phyloP scores from a whole-genome alignment of 176 grass and related monocot genomes.

The Canna indica region DNA sequence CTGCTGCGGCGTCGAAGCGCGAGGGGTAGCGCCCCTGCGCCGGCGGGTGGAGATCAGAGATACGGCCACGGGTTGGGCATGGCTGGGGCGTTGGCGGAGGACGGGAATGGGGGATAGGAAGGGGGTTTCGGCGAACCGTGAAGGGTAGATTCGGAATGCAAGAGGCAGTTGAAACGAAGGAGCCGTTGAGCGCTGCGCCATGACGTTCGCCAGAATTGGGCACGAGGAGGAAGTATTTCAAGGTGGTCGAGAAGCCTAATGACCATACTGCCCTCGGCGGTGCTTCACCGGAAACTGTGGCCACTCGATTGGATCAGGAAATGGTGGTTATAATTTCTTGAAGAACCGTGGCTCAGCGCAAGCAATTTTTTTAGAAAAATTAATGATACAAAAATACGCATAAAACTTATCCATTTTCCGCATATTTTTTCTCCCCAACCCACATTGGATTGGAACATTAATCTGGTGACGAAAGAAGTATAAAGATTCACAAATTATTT shows the following conservation, averaged over 20 bases:
- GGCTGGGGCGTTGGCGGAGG: slow-evolving; percentile 21
- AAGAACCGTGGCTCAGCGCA: not conserved
- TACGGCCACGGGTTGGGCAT: not conserved
- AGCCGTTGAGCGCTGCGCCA: slow-evolving; percentile 56
- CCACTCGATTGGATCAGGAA: slow-evolving; percentile 19
- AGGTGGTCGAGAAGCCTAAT: slow-evolving; percentile 13
- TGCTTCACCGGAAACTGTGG: not conserved
- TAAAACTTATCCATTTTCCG: no score
- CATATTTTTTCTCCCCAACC: no score
- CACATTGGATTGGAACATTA: no score
- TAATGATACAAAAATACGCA: no score
- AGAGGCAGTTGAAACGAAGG: slow-evolving; percentile 23
- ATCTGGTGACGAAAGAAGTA: no score
- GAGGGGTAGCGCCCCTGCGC: slow-evolving; percentile 9
- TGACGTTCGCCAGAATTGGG: slow-evolving; percentile 9
- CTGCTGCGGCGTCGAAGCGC: slow-evolving; percentile 14
- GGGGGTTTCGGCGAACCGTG: slow-evolving; percentile 16
- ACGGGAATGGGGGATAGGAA: slow-evolving; percentile 1
- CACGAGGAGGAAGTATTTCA: not conserved
- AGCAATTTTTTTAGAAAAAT: no score
- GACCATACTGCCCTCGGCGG: not conserved
- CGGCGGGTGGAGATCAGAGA: not conserved
- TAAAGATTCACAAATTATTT: no score
- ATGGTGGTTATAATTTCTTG: not conserved
- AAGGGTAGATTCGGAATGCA: slow-evolving; percentile 24